These are phyloP conservation scores for Peronospora destructor DNA, from an alignment of 352 stramenopile genomes.

Conservation along the genomic window DNA sequence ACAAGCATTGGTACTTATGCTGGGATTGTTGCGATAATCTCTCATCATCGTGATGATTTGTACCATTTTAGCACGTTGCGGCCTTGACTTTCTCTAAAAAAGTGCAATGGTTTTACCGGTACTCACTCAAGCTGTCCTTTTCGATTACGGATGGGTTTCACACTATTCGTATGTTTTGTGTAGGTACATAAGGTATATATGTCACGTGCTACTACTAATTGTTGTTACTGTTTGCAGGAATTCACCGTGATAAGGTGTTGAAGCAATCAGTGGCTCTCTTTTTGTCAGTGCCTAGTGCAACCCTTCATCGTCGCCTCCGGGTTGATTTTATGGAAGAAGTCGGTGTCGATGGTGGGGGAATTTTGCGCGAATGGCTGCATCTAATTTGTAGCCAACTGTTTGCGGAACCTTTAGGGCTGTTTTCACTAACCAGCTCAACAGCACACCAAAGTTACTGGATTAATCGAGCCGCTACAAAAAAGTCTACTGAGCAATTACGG, in stretches of 20 bases:
- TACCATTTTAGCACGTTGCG: constrained; percentile 31
- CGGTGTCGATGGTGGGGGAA: constrained; percentile 68
- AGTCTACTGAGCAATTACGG: constrained; percentile 34
- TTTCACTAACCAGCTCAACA: constrained; percentile 38
- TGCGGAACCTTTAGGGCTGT: constrained; percentile 39
- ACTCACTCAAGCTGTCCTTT: constrained; percentile 52
- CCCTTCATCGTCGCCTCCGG: constrained; percentile 60
- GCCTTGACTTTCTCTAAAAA: constrained; percentile 50
- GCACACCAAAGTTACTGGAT: constrained; percentile 62
- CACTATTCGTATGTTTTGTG: constrained; percentile 47
- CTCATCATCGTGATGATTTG: not conserved
- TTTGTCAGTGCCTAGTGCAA: constrained; percentile 36
- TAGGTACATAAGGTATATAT: not conserved
- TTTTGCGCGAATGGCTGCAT: constrained; percentile 75
- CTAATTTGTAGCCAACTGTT: constrained; percentile 68
- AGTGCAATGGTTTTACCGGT: constrained; percentile 60
- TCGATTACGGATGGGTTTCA: constrained; percentile 48
- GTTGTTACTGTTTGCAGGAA: constrained; percentile 21
- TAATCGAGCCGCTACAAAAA: constrained; percentile 24
- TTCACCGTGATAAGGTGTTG: constrained; percentile 60
- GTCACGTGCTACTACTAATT: not conserved
- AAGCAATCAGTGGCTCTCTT: constrained; percentile 65
- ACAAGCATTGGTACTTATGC: not conserved
- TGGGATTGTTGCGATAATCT: not conserved
- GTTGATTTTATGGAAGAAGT: constrained; percentile 82